Conservation (phyloP, 2,329 filamentous ascomycete genomes). For the Periglandula ipomoeae region DNA sequence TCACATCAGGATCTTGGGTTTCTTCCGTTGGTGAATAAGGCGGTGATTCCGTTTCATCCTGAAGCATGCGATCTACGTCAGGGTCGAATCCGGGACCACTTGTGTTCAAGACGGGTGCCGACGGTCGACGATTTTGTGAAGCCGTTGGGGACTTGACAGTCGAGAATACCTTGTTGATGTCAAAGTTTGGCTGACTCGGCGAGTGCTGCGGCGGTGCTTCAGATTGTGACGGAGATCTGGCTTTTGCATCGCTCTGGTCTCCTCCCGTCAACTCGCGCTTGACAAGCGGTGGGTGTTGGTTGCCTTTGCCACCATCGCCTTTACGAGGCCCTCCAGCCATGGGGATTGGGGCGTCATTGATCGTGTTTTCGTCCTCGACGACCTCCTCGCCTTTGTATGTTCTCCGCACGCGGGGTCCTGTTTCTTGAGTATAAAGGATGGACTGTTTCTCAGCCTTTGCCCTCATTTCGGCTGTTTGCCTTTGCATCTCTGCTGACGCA, state of each 20-base stretch:
- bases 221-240: conserved; percentile 26
- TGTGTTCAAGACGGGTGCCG: conserved; percentile 34
- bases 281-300: conserved; percentile 16
- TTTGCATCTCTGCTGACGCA: conserved; percentile 81
- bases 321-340: conserved; percentile 13
- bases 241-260: conserved; percentile 18
- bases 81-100: conserved; percentile 64
- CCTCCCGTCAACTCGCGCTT: conserved; percentile 27
- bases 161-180: conserved; percentile 79
- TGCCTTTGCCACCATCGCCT: not conserved
- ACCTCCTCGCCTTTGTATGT: conserved; percentile 95
- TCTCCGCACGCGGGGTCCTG: conserved; percentile 66
- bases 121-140: conserved; percentile 37
- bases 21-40: conserved; percentile 77
- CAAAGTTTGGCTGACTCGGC: conserved; percentile 54
- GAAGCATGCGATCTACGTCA: conserved; percentile 81
- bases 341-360: conserved; percentile 26
- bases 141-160: conserved; percentile 67
- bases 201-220: conserved; percentile 41
- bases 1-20: conserved; percentile 53
- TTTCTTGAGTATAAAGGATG: conserved; percentile 66
- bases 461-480: conserved; percentile 66
- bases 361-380: conserved; percentile 61
- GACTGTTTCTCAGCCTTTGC: conserved; percentile 74
- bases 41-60: conserved; percentile 71